Percentiles rank a stretch among this genome's conserved stretches.
Evolutionary conservation across 1,139 yeast genomes (phyloP).

Genomic region (Tardiomyces blankii): DNA sequence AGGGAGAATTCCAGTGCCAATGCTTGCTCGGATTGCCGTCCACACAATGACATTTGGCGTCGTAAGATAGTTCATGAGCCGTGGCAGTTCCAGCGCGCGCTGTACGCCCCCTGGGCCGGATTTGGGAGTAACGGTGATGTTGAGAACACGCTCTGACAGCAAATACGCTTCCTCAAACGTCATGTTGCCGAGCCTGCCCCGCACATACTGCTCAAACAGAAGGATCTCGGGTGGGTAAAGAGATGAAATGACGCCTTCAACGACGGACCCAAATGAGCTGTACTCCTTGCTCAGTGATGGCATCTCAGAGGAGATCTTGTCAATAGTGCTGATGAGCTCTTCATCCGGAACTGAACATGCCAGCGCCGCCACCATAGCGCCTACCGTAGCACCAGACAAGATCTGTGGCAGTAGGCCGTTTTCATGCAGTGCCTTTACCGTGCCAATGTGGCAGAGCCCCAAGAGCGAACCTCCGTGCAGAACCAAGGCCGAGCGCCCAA

Average conservation of each 20-base stretch:
- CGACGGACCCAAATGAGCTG: conserved; percentile 18
- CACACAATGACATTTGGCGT: conserved; percentile 84
- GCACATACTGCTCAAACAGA: conserved; percentile 66
- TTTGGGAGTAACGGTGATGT: conserved; percentile 68
- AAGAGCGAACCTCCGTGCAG: conserved; percentile 91
- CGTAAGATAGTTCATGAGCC: conserved; percentile 72
- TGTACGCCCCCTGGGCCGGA: neutral
- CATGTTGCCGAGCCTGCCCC: conserved; percentile 65
- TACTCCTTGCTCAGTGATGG: conserved; percentile 27
- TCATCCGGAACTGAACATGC: conserved; percentile 58
- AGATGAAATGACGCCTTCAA: conserved; percentile 34
- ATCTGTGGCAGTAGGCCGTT: conserved; percentile 72
- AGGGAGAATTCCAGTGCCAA: conserved; percentile 56
- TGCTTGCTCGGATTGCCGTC: conserved; percentile 65
- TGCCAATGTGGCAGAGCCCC: conserved; percentile 90
- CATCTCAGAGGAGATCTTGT: conserved; percentile 33
- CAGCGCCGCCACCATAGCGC: conserved; percentile 83
- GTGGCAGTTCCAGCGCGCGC: conserved; percentile 37
- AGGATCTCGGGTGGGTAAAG: conserved; percentile 82
- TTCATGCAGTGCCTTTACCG: conserved; percentile 65
- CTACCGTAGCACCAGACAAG: conserved; percentile 89
- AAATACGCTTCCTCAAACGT: conserved; percentile 91
- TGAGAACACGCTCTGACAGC: conserved; percentile 65
- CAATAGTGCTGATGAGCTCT: conserved; percentile 33
- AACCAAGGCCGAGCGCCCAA: conserved; percentile 82